Percentiles rank a stretch among this genome's conserved stretches.
phyloP scores from a whole-genome alignment of 2,329 filamentous ascomycete species.

The Nigrospora osmanthi region DNA sequence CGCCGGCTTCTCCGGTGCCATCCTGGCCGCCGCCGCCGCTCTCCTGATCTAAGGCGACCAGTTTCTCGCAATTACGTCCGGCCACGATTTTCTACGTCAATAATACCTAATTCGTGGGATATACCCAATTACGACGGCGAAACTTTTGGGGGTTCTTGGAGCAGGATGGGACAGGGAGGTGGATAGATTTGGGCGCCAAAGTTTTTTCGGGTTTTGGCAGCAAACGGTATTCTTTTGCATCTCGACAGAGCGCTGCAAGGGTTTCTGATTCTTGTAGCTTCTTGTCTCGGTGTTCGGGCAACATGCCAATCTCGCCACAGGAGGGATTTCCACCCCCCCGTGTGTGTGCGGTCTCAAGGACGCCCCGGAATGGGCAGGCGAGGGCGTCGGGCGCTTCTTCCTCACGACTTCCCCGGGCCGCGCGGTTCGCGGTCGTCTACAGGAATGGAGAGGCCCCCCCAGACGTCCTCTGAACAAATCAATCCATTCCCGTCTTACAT shows the following conservation, averaged over 20 bases:
- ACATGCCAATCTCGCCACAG: slow-evolving; percentile 18
- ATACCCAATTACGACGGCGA: slow-evolving; percentile 31
- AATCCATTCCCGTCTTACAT: slow-evolving; percentile 12
- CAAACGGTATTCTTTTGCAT: slow-evolving; percentile 22
- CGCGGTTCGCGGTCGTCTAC: not conserved
- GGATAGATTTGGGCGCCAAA: slow-evolving; percentile 20
- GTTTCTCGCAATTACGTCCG: slow-evolving; percentile 19
- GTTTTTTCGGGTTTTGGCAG: slow-evolving; percentile 10
- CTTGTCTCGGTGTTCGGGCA: slow-evolving; percentile 27
- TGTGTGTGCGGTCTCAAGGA: slow-evolving; percentile 25
- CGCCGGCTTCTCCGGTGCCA: slow-evolving; percentile 48
- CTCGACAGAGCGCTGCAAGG: slow-evolving; percentile 17
- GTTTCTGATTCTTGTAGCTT: slow-evolving; percentile 34
- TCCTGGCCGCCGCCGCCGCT: slow-evolving; percentile 53
- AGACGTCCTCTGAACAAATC: slow-evolving; percentile 11
- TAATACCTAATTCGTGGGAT: slow-evolving; percentile 32
- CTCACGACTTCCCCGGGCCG: not conserved
- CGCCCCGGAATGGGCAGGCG: slow-evolving; percentile 10
- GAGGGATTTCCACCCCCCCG: slow-evolving; percentile 25
- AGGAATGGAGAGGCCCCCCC: slow-evolving; percentile 1
- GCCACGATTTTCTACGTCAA: slow-evolving; percentile 32
- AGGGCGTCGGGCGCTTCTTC: slow-evolving; percentile 7
- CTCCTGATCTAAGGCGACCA: slow-evolving; percentile 17
- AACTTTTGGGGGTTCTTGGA: slow-evolving; percentile 16
- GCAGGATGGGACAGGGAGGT: slow-evolving; percentile 15